phyloP scores from a whole-genome alignment of 768 basidiomycete genomes.

The Mycena vulgaris region DNA sequence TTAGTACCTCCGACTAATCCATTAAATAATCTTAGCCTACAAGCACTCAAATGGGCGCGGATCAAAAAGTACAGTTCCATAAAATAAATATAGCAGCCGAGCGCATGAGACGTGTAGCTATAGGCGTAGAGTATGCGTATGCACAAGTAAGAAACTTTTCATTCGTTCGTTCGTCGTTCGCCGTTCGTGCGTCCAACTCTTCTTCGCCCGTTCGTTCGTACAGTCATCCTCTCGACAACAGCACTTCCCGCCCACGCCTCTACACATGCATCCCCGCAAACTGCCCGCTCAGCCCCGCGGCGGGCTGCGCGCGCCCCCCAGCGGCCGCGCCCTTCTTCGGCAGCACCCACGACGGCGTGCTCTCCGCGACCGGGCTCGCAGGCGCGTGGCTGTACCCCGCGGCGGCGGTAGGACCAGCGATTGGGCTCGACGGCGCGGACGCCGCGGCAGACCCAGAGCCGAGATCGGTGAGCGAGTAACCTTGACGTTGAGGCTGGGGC shows the following conservation, averaged over 20 bases:
- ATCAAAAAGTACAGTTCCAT: not conserved
- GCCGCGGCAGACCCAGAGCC: slow-evolving; percentile 5
- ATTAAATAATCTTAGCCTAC: no score
- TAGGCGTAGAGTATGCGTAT: not conserved
- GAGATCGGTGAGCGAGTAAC: slow-evolving; percentile 23
- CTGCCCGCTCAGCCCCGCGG: slow-evolving; percentile 41
- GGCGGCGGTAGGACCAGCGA: no score
- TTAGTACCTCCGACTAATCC: no score
- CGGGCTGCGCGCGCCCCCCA: slow-evolving; percentile 19
- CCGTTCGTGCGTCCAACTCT: no score
- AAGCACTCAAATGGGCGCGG: no score
- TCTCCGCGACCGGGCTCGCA: slow-evolving; percentile 9
- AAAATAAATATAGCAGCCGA: slow-evolving; percentile 7
- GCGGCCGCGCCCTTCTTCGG: slow-evolving; percentile 53
- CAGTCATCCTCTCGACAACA: not conserved
- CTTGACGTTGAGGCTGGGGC: slow-evolving; percentile 14
- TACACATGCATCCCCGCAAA: slow-evolving; percentile 48
- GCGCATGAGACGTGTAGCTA: not conserved
- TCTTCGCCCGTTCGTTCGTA: no score
- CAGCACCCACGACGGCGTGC: slow-evolving; percentile 62
- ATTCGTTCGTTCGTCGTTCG: no score
- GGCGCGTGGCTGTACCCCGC: no score
- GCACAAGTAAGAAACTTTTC: no score
- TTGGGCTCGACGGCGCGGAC: slow-evolving; percentile 18
- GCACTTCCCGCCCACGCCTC: not conserved